phyloP scores from a whole-genome alignment of 2,329 filamentous ascomycete genomes.

The Phaeosphaeria sp. region DNA sequence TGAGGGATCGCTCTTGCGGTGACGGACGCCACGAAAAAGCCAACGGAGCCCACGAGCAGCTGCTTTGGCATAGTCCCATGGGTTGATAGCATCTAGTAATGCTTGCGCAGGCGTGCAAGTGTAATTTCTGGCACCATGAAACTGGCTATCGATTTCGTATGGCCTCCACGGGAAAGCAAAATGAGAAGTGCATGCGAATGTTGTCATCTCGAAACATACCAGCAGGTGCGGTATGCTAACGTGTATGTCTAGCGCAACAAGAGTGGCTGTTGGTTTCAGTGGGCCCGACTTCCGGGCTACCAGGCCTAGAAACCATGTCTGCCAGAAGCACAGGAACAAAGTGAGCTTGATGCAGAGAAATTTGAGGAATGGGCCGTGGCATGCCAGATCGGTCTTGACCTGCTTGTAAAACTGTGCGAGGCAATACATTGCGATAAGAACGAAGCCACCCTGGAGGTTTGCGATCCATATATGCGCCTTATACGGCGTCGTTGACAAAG shows the following conservation, averaged over 20 bases:
- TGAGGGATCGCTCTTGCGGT: conserved; percentile 55
- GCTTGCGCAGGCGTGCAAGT: conserved; percentile 71
- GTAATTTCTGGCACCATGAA: conserved; percentile 50
- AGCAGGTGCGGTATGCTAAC: conserved; percentile 80
- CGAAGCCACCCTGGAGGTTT: conserved; percentile 72
- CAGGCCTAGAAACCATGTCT: conserved; percentile 66
- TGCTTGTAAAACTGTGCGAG: conserved; percentile 88
- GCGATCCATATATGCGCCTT: conserved; percentile 88
- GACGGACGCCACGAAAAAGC: conserved; percentile 76
- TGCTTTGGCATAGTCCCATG: conserved; percentile 84
- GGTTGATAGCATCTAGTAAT: conserved; percentile 74
- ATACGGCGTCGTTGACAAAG: conserved; percentile 75
- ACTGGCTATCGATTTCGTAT: conserved; percentile 58
- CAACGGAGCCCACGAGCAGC: conserved; percentile 79
- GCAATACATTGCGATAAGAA: conserved; percentile 87
- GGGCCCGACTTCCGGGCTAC: conserved; percentile 67
- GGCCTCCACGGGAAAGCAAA: conserved; percentile 82
- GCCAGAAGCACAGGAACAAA: conserved; percentile 92
- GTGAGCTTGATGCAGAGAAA: conserved; percentile 87
- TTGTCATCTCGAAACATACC: conserved; percentile 83
- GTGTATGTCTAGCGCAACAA: conserved; percentile 78
- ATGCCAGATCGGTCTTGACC: conserved; percentile 70
- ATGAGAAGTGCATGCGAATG: conserved; percentile 78
- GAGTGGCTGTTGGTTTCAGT: conserved; percentile 65
- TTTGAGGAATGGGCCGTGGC: conserved; percentile 78